Conservation (phyloP, 2,329 filamentous ascomycete genomes). For the Anthostomella pinea region DNA sequence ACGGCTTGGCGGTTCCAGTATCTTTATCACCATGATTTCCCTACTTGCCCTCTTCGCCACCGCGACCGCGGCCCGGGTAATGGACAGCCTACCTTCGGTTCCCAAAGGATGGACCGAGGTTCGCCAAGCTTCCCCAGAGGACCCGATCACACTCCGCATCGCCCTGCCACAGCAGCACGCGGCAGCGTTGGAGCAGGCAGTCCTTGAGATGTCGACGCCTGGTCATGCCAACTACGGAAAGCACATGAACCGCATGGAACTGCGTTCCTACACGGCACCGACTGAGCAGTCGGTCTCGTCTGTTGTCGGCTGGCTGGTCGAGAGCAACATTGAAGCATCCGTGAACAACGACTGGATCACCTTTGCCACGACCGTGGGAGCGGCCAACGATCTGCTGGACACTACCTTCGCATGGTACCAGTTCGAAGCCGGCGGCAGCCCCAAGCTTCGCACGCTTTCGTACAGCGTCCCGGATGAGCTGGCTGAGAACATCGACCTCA, state of each 20-base stretch:
- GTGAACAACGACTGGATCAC: slow-evolving; percentile 41
- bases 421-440: slow-evolving; percentile 37
- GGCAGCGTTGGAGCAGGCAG: slow-evolving; percentile 39
- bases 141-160: slow-evolving; percentile 23
- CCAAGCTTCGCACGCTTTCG: slow-evolving; percentile 37
- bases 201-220: slow-evolving; percentile 49
- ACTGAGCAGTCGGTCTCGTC: slow-evolving; percentile 35
- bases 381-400: slow-evolving; percentile 44
- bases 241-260: slow-evolving; percentile 46
- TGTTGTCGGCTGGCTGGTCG: slow-evolving; percentile 45
- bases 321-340: slow-evolving; percentile 34
- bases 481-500: slow-evolving; percentile 39
- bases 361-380: slow-evolving; percentile 38
- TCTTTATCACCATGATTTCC: slow-evolving; percentile 22
- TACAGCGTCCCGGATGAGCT: slow-evolving; percentile 38
- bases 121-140: slow-evolving; percentile 21
- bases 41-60: slow-evolving; percentile 25
- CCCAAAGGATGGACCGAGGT: slow-evolving; percentile 28
- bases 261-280: slow-evolving; percentile 48
- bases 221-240: slow-evolving; percentile 45
- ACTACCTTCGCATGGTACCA: slow-evolving; percentile 43
- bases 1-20: too few relatives aligned
- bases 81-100: slow-evolving; percentile 25
- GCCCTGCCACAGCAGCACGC: slow-evolving; percentile 28
- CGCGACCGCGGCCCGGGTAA: slow-evolving; percentile 28